Percentiles rank a stretch among this genome's conserved stretches.
These are phyloP conservation scores for Mycena venus DNA, from an alignment of 768 basidiomycete genomes.

Conservation along the genomic window DNA sequence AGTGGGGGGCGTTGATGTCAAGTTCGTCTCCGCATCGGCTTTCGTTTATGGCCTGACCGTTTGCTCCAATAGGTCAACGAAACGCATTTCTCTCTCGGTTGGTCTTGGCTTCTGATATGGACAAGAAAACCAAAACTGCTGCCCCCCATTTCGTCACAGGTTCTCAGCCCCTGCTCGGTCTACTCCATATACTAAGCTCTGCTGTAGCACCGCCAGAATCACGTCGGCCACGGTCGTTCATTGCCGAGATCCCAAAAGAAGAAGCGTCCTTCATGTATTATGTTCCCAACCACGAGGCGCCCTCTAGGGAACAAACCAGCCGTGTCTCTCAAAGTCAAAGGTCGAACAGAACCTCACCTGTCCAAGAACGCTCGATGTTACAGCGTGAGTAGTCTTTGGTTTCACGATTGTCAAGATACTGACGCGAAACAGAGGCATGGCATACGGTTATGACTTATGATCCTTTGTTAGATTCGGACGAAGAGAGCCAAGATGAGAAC, in stretches of 20 bases:
- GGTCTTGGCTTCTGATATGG: constrained; percentile 66
- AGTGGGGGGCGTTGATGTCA: constrained; percentile 85
- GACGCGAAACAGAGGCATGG: constrained; percentile 74
- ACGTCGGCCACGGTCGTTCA: constrained; percentile 47
- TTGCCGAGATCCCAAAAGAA: constrained; percentile 53
- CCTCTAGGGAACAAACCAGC: background rate
- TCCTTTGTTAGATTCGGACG: constrained; percentile 80
- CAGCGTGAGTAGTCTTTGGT: constrained; percentile 52
- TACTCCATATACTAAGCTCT: constrained; percentile 13
- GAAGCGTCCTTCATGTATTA: constrained; percentile 64
- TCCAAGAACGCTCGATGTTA: constrained; percentile 57
- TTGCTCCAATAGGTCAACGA: constrained; percentile 53
- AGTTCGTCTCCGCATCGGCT: constrained; percentile 31
- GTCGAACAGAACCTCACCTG: constrained; percentile 24
- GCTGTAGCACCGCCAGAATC: constrained; percentile 42
- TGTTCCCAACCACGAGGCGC: constrained; percentile 55
- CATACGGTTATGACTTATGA: constrained; percentile 72
- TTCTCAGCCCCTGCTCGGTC: constrained; percentile 40
- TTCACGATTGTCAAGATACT: constrained; percentile 13
- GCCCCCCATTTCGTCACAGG: constrained; percentile 63
- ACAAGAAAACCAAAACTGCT: constrained; percentile 61
- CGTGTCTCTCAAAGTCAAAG: constrained; percentile 23
- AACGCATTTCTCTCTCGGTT: constrained; percentile 80
- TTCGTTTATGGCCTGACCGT: background rate
- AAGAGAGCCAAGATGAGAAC: constrained; percentile 75